These are phyloP conservation scores for Suillus occidentalis DNA, from an alignment of 768 basidiomycete genomes.

Conservation along the genomic window DNA sequence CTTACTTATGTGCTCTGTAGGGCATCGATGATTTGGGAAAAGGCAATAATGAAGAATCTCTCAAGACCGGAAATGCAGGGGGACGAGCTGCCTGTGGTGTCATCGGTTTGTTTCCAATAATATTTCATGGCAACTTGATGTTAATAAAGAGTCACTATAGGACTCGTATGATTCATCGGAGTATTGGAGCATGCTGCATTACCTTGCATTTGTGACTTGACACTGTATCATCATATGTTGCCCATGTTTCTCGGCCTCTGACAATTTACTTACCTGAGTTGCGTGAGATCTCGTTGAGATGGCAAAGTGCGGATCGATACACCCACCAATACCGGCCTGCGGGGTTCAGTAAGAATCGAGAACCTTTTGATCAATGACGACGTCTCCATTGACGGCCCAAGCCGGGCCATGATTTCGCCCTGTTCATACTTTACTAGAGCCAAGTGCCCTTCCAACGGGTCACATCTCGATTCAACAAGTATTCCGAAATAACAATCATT, in stretches of 20 bases:
- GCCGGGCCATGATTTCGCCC: neutral
- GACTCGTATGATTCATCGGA: conserved; percentile 19
- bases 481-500: neutral
- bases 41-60: conserved; percentile 64
- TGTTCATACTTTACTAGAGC: neutral
- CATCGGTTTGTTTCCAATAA: conserved; percentile 49
- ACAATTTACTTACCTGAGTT: neutral
- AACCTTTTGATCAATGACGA: neutral
- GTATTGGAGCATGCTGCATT: neutral
- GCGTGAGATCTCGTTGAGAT: neutral
- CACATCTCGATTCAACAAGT: neutral
- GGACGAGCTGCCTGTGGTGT: conserved; percentile 80
- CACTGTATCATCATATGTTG: conserved; percentile 11
- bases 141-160: conserved; percentile 10
- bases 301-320: neutral
- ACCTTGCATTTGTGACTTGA: neutral
- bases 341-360: neutral
- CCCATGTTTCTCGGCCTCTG: conserved; percentile 20
- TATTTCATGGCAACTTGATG: neutral
- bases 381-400: neutral
- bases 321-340: neutral
- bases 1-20: conserved; percentile 31
- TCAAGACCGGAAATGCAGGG: conserved; percentile 79
- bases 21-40: conserved; percentile 80
- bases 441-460: no score